A percentile compares a stretch with the other conserved stretches of the same genome.
Evolutionary conservation across 1,139 yeast genomes (phyloP).

Genomic region (Saccharomycopsis hybrid): DNA sequence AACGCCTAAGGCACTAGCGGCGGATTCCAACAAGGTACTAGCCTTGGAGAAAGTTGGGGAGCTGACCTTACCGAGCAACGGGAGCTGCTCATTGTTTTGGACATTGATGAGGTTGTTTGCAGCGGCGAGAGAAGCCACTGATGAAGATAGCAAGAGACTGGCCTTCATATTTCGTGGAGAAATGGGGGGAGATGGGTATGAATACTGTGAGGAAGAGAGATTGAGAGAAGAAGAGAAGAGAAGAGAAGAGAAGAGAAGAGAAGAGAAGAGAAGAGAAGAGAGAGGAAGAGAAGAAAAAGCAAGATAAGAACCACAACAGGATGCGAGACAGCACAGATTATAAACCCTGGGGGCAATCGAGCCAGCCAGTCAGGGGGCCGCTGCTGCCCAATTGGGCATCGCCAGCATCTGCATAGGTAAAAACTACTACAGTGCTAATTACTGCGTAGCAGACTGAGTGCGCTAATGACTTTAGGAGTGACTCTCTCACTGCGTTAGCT

Average conservation of each 20-base stretch:
- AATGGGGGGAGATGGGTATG: not conserved
- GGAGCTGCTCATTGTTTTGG: slow-evolving; percentile 1
- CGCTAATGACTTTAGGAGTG: no score
- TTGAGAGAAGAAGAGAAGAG: no score
- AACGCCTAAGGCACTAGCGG: slow-evolving; percentile 38
- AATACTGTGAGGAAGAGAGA: not conserved
- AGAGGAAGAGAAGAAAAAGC: not conserved
- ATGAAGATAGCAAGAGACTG: not conserved
- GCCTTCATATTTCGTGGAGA: slow-evolving; percentile 9
- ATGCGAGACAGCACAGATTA: not conserved
- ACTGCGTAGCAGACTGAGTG: no score
- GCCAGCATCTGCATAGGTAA: no score
- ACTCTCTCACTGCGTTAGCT: no score
- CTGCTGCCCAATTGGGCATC: no score
- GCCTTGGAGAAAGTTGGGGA: slow-evolving; percentile 8
- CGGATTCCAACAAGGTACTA: slow-evolving; percentile 28
- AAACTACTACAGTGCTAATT: no score
- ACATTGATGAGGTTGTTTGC: slow-evolving; percentile 5
- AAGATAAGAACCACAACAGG: not conserved
- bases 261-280: not conserved
- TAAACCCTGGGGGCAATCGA: no score
- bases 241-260: no score
- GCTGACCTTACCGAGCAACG: slow-evolving; percentile 13
- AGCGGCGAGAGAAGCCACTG: slow-evolving; percentile 2
- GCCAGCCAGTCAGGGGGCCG: no score